Base-by-base conservation (phyloP, 441 rosid species). In the Gossypium gossypioides region DNA sequence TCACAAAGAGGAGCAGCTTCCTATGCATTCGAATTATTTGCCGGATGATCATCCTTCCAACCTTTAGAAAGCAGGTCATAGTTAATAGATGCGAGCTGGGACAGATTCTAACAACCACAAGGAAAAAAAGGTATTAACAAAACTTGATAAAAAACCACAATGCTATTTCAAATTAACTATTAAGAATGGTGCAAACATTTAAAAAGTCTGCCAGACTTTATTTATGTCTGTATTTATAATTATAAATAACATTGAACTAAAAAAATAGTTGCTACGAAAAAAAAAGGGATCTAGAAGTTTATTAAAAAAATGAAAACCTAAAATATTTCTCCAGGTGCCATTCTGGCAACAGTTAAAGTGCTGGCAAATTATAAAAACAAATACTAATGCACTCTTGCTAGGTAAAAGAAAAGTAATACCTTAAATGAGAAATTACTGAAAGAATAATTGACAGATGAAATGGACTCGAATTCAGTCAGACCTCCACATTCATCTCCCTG, bases 371-470 rank as follows among this genome's bases (percentile, higher is more conserved):
- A 27, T 13, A 40, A 34, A 29, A 44, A 13, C 15, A 71, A 24
- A 16, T 0, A 32, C 15, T 4, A 0, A 51, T 8, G 58, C n/a
- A 21, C 52, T 10, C 55, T 56, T 22, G 6, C 54, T 8, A 40
- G 37, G 66, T 22, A 42, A 8, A 61, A 68, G 4, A 22, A 56
- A 67, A 8, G 27, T 1, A 19, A 72, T 91, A 91, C 99, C 99
- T 96, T 96, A 73, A 89, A 96, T 6, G 98, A 96, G 82, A 96
- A 93, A 82, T 96, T 93, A 84, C 99, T 96, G 79, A 96, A 96
- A 27, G 99, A 90, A 80, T 93, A 93, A 80, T 93, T 86, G 81
- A 88, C 87, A 27, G 89, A 82, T 62, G 89, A 82, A 29, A 85
- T 82, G 19, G 97, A 86, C 60, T 91, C 96, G 2, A 90, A 90